These are phyloP conservation scores for Phytopythium helicoides DNA, from an alignment of 352 stramenopile genomes.

Conservation along the genomic window DNA sequence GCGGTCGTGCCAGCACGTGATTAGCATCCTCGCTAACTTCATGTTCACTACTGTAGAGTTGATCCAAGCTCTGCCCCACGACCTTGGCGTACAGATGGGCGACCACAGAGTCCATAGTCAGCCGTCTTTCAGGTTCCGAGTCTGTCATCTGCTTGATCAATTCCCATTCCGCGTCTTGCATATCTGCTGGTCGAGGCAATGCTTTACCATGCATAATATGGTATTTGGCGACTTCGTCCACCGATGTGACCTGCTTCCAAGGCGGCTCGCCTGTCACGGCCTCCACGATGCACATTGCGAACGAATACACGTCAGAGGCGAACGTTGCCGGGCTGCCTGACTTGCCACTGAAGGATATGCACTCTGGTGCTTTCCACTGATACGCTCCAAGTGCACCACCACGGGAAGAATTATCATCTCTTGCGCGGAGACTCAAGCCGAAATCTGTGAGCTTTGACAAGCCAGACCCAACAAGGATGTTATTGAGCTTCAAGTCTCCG, in stretches of 20 bases:
- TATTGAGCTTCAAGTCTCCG: slow-evolving; percentile 24
- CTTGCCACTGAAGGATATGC: neutral
- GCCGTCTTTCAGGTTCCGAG: neutral
- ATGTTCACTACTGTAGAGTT: too few species aligned
- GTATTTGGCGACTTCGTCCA: slow-evolving; percentile 5
- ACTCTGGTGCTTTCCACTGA: slow-evolving; percentile 12
- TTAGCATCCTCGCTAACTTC: too few species aligned
- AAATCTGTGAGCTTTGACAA: slow-evolving; percentile 23
- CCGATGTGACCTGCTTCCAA: slow-evolving; percentile 9
- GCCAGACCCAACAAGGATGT: slow-evolving; percentile 14
- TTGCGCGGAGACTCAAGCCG: slow-evolving; percentile 10
- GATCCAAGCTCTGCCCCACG: neutral
- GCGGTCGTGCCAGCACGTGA: too few species aligned
- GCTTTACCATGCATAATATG: slow-evolving; percentile 6
- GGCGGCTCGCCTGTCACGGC: slow-evolving; percentile 16
- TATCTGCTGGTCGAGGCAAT: neutral
- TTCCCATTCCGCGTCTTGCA: slow-evolving; percentile 13
- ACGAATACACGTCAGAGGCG: slow-evolving; percentile 21
- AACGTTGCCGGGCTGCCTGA: slow-evolving; percentile 6
- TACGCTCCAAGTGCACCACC: slow-evolving; percentile 4
- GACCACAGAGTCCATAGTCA: neutral
- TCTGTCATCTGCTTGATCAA: slow-evolving; percentile 16
- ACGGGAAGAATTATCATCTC: neutral
- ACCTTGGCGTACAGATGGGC: neutral
- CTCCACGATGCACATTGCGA: slow-evolving; percentile 32